These are phyloP conservation scores for Neltuma alba DNA, from an alignment of 306 rosid genomes.

Conservation along the genomic window DNA sequence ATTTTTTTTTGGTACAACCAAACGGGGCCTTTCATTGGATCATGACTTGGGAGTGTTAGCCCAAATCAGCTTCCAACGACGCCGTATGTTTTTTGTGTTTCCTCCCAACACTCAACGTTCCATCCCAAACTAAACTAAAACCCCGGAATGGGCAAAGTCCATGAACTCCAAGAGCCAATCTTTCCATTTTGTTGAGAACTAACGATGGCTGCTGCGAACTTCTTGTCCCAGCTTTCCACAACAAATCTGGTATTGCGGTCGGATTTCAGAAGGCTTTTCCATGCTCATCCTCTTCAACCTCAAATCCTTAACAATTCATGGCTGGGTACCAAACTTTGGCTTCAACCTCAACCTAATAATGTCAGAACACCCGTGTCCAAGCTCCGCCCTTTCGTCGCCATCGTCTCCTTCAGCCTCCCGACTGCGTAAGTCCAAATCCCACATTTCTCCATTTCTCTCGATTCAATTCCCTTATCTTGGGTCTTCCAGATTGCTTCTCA, in stretches of 20 bases:
- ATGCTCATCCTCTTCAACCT: conserved; percentile 16
- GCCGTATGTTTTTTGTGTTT: neutral
- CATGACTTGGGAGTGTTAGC: neutral
- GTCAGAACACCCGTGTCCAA: conserved; percentile 39
- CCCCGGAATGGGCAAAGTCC: no score
- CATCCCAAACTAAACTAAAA: neutral
- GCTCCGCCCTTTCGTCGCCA: conserved; percentile 47
- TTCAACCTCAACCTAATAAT: conserved; percentile 37
- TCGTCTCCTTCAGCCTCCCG: conserved; percentile 66
- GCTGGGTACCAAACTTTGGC: conserved; percentile 48
- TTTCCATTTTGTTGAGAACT: neutral
- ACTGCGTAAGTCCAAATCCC: conserved; percentile 56
- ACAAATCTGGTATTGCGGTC: conserved; percentile 22
- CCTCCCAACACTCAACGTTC: neutral
- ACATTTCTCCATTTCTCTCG: no score
- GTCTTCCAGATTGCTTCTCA: conserved; percentile 47
- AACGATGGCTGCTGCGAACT: conserved; percentile 30
- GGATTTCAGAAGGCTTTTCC: conserved; percentile 13
- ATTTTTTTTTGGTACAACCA: no score
- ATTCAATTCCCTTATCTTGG: conserved; percentile 17
- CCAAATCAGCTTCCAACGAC: neutral
- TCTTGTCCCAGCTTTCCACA: conserved; percentile 42
- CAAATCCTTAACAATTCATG: conserved; percentile 41
- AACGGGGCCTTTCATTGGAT: neutral
- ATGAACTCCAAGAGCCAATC: neutral